Evolutionary conservation across 805 yeast genomes (phyloP).

Genomic region (Starmera caribaea): DNA sequence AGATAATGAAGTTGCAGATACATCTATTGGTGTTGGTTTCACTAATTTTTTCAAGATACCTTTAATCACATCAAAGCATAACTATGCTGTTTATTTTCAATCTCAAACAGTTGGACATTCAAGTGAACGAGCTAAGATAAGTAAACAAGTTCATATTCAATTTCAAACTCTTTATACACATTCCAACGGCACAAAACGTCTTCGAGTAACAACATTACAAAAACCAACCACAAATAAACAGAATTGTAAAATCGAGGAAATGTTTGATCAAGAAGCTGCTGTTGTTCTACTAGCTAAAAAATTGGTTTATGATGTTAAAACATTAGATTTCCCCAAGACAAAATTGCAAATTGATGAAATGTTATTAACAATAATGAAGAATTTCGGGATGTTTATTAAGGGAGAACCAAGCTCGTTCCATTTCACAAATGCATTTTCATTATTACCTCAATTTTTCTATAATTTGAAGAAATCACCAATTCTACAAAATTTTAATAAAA

Average conservation of each 20-base stretch:
- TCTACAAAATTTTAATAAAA: conserved; percentile 86
- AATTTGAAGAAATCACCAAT: conserved; percentile 91
- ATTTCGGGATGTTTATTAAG: conserved; percentile 83
- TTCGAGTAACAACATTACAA: conserved; percentile 79
- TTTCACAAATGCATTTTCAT: conserved; percentile 65
- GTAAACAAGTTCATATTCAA: conserved; percentile 46
- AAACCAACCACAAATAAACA: conserved; percentile 36
- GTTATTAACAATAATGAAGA: conserved; percentile 75
- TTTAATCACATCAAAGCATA: conserved; percentile 73
- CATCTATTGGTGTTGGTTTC: conserved; percentile 72
- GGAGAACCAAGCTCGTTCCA: conserved; percentile 75
- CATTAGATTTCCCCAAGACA: conserved; percentile 70
- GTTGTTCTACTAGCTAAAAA: conserved; percentile 83
- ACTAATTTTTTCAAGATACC: conserved; percentile 78
- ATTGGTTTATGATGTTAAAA: conserved; percentile 67
- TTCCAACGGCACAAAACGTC: conserved; percentile 70
- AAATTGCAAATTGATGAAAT: conserved; percentile 83
- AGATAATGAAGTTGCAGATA: conserved; percentile 78
- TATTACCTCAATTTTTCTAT: conserved; percentile 89
- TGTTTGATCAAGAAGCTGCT: conserved; percentile 95
- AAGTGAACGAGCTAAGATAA: conserved; percentile 15
- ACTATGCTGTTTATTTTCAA: conserved; percentile 82
- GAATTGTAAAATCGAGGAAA: conserved; percentile 35
- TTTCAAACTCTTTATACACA: conserved; percentile 86
- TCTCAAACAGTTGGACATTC: conserved; percentile 35